Base-by-base conservation (phyloP, 1,139 yeast genomes). In the Geotrichum europaeum region DNA sequence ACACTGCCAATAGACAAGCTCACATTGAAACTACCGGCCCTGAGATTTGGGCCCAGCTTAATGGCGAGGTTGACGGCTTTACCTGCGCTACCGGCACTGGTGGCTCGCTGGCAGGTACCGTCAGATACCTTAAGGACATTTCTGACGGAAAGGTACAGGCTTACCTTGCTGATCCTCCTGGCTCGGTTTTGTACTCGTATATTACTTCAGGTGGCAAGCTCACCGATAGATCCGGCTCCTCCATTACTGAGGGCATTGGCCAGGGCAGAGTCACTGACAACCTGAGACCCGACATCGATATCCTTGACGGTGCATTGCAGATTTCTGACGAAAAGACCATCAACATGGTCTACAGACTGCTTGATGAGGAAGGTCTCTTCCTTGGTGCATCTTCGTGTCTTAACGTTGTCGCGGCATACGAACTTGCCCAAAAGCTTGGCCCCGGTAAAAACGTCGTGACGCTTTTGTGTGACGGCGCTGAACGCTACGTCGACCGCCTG, bases 171-270 rank as follows among this genome's bases (percentile, higher is more conserved):
- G 97, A 91, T 73, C 97, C 97, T 24, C 97, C 97, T 5, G 97
- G 97, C 60, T 85, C 94, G 2, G 89, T 88, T 55, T 80, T 91
- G 60, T 89, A 89, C 75, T 83, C 91, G 13, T 90, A 86, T 71
- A 83, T 91, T 64, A 83, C 82, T 64, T 79, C 87, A 10, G 82
- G 83, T 18, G 90, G 91, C 24, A 77, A 83, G 68, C 78, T 81
- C 53, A 75, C 83, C 68, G 83, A 82, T 49, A 80, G 91, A 67
- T 83, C 83, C 2, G 97, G 97, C 32, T 82, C 88, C 2, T 87
- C 96, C 0, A 90, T 92, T 74, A 91, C 97, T 20, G 97, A 91
- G 75, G 97, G 97, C 50, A 89, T 91, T 75, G 97, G 97, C 47
- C 97, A 91, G 75, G 97, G 96, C 55, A 81, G 97, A 68, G 87